Percentiles rank a stretch among this genome's conserved stretches.
Evolutionary conservation across 1,284 basidiomycete genomes (phyloP).

Genomic region (Tremellales sp.): DNA sequence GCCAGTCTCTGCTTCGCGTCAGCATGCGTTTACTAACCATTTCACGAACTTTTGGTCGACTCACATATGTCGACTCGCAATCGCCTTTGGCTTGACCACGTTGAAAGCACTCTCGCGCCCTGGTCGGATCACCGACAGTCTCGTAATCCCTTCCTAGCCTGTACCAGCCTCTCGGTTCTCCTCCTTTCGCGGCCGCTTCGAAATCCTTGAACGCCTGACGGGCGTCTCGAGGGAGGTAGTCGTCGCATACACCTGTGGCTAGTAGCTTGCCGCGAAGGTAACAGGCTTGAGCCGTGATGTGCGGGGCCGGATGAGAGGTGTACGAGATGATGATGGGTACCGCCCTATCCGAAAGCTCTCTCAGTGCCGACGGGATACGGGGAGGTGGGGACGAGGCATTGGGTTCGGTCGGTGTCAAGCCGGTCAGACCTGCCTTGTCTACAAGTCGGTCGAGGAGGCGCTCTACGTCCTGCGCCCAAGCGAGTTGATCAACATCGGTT

Average conservation of each 20-base stretch:
- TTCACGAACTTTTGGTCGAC: conserved; percentile 40
- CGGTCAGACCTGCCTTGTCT: not conserved
- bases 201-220: conserved; percentile 83
- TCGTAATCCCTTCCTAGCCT: conserved; percentile 87
- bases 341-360: conserved; percentile 20
- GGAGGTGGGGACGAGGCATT: conserved; percentile 11
- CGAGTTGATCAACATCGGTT: conserved; percentile 22
- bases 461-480: conserved; percentile 35
- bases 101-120: conserved; percentile 78
- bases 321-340: conserved; percentile 32
- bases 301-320: conserved; percentile 10
- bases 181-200: conserved; percentile 69
- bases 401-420: conserved; percentile 13
- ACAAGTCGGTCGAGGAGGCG: conserved; percentile 25
- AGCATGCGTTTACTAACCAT: not conserved
- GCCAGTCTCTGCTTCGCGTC: conserved; percentile 64
- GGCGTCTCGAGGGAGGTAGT: conserved; percentile 62
- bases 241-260: conserved; percentile 51
- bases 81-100: conserved; percentile 67
- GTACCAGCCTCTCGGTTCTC: conserved; percentile 76
- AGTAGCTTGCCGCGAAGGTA: conserved; percentile 41
- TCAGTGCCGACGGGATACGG: conserved; percentile 3
- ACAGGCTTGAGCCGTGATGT: conserved; percentile 19
- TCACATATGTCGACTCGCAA: conserved; percentile 71
- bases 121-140: conserved; percentile 65